Conservation (phyloP, 106 monocot genomes). For the Phalaenopsis aphrodite region DNA sequence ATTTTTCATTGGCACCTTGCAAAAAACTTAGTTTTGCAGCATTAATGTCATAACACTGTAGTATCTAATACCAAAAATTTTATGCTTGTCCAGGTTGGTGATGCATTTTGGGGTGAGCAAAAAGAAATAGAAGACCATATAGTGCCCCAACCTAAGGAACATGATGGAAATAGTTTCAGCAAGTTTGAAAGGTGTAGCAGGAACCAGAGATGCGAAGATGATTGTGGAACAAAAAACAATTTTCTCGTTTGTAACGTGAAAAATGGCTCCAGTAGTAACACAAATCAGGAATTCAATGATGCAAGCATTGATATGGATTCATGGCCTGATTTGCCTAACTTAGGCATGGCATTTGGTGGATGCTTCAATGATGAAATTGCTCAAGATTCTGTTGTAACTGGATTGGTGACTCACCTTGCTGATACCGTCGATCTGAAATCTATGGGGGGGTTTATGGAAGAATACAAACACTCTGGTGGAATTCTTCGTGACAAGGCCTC, state of each 20-base stretch:
- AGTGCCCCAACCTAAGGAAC: conserved; percentile 49
- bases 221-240: conserved; percentile 21
- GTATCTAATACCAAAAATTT: background rate
- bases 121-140: conserved; percentile 60
- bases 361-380: conserved; percentile 25
- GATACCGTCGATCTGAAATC: conserved; percentile 14
- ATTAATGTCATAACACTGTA: no score
- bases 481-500: background rate
- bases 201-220: conserved; percentile 26
- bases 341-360: conserved; percentile 28
- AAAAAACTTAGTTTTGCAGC: no score
- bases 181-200: conserved; percentile 25
- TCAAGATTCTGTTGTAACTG: conserved; percentile 13
- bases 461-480: conserved; percentile 3
- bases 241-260: conserved; percentile 19
- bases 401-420: conserved; percentile 11
- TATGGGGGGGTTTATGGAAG: conserved; percentile 24
- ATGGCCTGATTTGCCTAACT: conserved; percentile 63
- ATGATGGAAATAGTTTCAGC: conserved; percentile 21
- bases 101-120: conserved; percentile 60
- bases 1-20: no score
- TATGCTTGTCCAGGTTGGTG: conserved; percentile 39
- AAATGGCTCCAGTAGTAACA: conserved; percentile 21
- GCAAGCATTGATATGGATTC: conserved; percentile 49
- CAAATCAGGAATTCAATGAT: conserved; percentile 22